A percentile compares a stretch with the other conserved stretches of the same genome.
Evolutionary conservation across 2,329 filamentous ascomycete genomes (phyloP).

Genomic region (Hypomyces rosellus): DNA sequence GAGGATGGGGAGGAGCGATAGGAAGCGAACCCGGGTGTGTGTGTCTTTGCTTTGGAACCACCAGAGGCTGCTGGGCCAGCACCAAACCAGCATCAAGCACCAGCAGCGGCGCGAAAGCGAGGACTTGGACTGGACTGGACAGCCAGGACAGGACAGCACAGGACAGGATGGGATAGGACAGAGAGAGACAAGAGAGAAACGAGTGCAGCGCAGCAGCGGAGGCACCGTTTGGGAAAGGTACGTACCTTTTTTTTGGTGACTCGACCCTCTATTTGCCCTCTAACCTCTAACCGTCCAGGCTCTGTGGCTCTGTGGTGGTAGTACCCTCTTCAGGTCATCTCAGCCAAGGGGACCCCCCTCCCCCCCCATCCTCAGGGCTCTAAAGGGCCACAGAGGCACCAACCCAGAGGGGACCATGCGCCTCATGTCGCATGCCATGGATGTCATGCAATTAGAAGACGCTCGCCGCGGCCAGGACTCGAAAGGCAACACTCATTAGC

Average conservation of each 20-base stretch:
- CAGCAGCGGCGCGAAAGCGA: constrained; percentile 4
- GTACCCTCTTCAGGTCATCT: no score
- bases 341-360: no score
- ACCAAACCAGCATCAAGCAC: constrained; percentile 7
- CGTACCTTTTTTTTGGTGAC: no score
- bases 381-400: no score
- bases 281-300: no score
- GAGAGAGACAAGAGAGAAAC: constrained; percentile 17
- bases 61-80: constrained; percentile 4
- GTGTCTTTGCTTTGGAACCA: constrained; percentile 21
- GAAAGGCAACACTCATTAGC: constrained; percentile 4
- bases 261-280: no score
- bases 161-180: constrained; percentile 10
- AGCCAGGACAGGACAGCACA: not conserved
- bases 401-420: no score
- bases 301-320: no score
- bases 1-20: constrained; percentile 32
- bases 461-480: not conserved
- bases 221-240: no score
- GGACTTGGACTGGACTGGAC: not conserved
- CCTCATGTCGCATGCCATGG: no score
- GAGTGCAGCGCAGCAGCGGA: constrained; percentile 12
- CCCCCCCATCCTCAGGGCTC: no score
- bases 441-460: no score
- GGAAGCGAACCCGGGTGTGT: constrained; percentile 16